These are phyloP conservation scores for Comarum palustre DNA, from an alignment of 306 rosid genomes.

Conservation along the genomic window DNA sequence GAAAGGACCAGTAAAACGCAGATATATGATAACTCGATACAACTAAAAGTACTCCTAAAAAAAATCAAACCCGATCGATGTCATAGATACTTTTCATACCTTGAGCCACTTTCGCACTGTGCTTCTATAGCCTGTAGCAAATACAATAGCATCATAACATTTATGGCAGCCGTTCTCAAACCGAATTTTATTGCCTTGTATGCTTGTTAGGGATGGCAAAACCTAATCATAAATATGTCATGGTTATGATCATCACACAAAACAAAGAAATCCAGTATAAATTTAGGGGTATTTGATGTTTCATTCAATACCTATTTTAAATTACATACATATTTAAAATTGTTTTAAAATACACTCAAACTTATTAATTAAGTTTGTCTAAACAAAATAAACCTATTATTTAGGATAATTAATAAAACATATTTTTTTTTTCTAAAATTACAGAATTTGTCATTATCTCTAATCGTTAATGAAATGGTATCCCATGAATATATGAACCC, in stretches of 20 bases:
- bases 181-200: constrained; percentile 31
- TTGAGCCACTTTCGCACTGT: constrained; percentile 48
- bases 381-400: too few species aligned
- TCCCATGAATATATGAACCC: too few species aligned
- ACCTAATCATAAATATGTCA: constrained; percentile 30
- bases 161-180: constrained; percentile 35
- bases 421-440: too few species aligned
- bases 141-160: constrained; percentile 48
- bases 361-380: too few species aligned
- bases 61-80: not conserved
- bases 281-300: too few species aligned
- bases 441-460: too few species aligned
- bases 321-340: too few species aligned
- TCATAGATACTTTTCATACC: constrained; percentile 30
- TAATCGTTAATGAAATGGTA: too few species aligned
- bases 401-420: too few species aligned
- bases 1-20: not conserved
- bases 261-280: not conserved
- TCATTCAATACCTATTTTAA: too few species aligned
- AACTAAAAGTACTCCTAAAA: not conserved
- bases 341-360: too few species aligned
- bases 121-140: constrained; percentile 67
- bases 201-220: constrained; percentile 34
- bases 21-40: not conserved
- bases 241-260: not conserved